phyloP scores from a whole-genome alignment of 371 early-diverging fungal species.

The Rhizomucor pusillus region DNA sequence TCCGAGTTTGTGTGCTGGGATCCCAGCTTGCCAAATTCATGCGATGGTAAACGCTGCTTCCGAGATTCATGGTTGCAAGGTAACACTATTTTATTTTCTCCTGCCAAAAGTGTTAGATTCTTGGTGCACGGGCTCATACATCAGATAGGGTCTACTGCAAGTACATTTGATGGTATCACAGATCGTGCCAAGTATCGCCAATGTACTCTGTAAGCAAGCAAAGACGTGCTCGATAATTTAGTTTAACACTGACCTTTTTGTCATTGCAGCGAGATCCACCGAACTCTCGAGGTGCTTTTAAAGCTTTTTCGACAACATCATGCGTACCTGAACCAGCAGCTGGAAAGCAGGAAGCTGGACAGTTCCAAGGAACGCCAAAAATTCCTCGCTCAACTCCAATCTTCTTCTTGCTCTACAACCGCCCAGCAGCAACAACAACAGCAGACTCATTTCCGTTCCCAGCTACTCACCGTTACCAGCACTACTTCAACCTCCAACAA shows the following conservation, averaged over 20 bases:
- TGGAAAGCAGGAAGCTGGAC: too few relatives aligned
- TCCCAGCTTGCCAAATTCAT: background rate
- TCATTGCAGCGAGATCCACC: background rate
- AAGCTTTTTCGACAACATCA: slow-evolving; percentile 2
- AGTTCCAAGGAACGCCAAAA: too few relatives aligned
- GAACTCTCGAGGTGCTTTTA: slow-evolving; percentile 1
- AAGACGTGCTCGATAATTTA: background rate
- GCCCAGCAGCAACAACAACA: background rate
- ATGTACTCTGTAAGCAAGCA: slow-evolving; percentile 3
- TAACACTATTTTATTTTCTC: background rate
- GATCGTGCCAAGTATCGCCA: background rate
- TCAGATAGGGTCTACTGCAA: background rate
- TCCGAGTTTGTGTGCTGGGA: slow-evolving; percentile 6
- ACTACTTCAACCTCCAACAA: too few relatives aligned
- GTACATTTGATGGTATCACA: background rate
- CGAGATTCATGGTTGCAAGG: slow-evolving; percentile 6
- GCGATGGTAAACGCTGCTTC: slow-evolving; percentile 6
- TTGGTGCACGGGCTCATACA: too few relatives aligned
- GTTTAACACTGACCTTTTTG: background rate
- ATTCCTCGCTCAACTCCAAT: too few relatives aligned
- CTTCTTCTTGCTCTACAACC: background rate
- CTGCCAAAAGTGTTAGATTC: too few relatives aligned
- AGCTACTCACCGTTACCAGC: too few relatives aligned
- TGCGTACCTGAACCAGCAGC: background rate
- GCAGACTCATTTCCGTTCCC: too few relatives aligned